phyloP scores from a whole-genome alignment of 768 basidiomycete species.

The Lyophyllum shimeji region DNA sequence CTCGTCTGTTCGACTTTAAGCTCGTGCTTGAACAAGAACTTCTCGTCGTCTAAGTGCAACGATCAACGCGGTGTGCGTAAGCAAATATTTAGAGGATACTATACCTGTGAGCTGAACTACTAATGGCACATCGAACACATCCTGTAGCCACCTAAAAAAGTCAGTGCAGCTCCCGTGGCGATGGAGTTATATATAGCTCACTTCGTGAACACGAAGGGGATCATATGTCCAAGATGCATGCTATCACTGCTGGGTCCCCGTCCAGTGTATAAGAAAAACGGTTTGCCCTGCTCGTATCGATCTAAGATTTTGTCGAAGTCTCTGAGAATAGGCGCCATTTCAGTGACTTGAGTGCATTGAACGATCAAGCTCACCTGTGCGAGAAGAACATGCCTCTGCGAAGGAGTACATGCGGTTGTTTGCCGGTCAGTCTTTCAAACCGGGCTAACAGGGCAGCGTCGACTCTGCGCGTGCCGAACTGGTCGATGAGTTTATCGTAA shows the following conservation, averaged over 20 bases:
- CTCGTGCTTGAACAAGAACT: conserved; percentile 96
- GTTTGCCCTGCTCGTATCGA: conserved; percentile 94
- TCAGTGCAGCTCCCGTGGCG: neutral
- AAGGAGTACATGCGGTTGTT: conserved; percentile 83
- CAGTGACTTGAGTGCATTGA: neutral
- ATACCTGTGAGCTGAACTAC: conserved; percentile 95
- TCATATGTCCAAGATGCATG: conserved; percentile 97
- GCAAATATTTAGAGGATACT: neutral
- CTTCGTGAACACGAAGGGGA: conserved; percentile 98
- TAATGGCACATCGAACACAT: conserved; percentile 91
- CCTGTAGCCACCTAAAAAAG: conserved; percentile 84
- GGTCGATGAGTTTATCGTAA: conserved; percentile 91
- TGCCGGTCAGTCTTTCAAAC: conserved; percentile 90
- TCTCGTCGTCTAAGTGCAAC: conserved; percentile 85
- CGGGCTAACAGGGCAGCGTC: conserved; percentile 77
- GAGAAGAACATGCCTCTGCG: conserved; percentile 97
- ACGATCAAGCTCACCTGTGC: conserved; percentile 70
- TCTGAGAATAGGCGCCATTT: conserved; percentile 39
- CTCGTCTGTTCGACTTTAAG: conserved; percentile 88
- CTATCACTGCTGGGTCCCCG: conserved; percentile 95
- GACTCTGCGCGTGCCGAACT: conserved; percentile 89
- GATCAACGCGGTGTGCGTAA: neutral
- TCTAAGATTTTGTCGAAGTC: conserved; percentile 94
- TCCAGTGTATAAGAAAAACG: conserved; percentile 97
- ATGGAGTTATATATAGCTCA: conserved; percentile 34